Evolutionary conservation across 2,329 filamentous ascomycete species (phyloP).

Genomic region (Arthrobotrys musiformis): DNA sequence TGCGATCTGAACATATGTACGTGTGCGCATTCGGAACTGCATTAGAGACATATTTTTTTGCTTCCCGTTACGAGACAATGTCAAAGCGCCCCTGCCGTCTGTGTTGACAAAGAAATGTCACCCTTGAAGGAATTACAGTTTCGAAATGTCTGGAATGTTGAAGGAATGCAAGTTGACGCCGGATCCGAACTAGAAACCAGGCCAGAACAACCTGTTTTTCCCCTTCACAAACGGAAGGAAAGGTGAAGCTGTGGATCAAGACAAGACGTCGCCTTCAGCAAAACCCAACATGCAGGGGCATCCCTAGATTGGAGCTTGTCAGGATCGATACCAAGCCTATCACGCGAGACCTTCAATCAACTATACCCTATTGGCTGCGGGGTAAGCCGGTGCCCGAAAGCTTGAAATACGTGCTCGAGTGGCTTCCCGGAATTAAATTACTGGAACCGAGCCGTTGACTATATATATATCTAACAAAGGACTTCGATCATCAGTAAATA

Average conservation of each 20-base stretch:
- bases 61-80: too few relatives aligned
- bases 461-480: neutral
- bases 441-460: neutral
- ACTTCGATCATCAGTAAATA: neutral
- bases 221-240: neutral
- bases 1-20: neutral
- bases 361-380: neutral
- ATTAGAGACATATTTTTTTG: neutral
- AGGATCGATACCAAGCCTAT: neutral
- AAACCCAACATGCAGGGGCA: slow-evolving; percentile 1
- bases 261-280: neutral
- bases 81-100: neutral
- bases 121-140: slow-evolving; percentile 23
- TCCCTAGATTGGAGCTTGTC: neutral
- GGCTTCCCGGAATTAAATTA: neutral
- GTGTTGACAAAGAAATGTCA: neutral
- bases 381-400: neutral
- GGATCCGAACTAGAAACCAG: slow-evolving; percentile 5
- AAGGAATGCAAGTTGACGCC: slow-evolving; percentile 4
- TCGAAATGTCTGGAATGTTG: slow-evolving; percentile 28
- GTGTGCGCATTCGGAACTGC: neutral
- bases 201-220: neutral
- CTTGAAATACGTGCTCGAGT: neutral
- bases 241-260: neutral
- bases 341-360: neutral